Evolutionary conservation across 2,329 filamentous ascomycete genomes (phyloP).

Genomic region (Talaromyces islandicus): DNA sequence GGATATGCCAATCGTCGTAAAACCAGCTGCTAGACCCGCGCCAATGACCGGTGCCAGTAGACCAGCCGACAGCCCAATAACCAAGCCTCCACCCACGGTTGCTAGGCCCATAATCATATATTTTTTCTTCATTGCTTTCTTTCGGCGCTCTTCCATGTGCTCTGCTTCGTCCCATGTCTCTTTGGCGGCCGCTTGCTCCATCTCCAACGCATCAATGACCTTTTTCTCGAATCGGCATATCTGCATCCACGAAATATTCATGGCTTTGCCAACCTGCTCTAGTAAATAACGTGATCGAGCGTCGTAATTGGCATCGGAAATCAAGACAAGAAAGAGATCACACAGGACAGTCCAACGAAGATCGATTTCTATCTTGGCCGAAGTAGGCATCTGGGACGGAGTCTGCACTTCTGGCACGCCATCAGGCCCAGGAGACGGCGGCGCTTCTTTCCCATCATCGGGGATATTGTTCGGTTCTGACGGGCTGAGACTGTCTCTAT

Average conservation of each 20-base stretch:
- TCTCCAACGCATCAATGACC: conserved; percentile 92
- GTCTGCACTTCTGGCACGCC: conserved; percentile 74
- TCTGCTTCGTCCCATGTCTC: conserved; percentile 98
- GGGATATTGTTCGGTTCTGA: conserved; percentile 28
- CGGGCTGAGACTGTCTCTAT: conserved; percentile 26
- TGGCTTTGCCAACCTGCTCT: conserved; percentile 71
- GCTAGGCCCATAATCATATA: conserved; percentile 96
- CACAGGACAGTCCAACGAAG: conserved; percentile 95
- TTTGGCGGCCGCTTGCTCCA: conserved; percentile 90
- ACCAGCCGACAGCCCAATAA: conserved; percentile 91
- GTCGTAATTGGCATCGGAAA: conserved; percentile 93
- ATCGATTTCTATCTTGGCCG: conserved; percentile 87
- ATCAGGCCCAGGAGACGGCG: conserved; percentile 50
- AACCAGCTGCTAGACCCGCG: conserved; percentile 85
- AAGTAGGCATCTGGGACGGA: conserved; percentile 74
- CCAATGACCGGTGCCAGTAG: conserved; percentile 90
- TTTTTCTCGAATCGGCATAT: conserved; percentile 96
- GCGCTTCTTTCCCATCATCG: conserved; percentile 44
- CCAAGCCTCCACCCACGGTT: conserved; percentile 87
- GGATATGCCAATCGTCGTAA: conserved; percentile 88
- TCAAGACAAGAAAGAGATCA: conserved; percentile 89
- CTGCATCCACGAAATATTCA: conserved; percentile 83
- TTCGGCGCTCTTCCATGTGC: conserved; percentile 80
- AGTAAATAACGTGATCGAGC: conserved; percentile 77
- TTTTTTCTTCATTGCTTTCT: conserved; percentile 71